phyloP scores from a whole-genome alignment of 768 basidiomycete species.

The Suillus luteus region DNA sequence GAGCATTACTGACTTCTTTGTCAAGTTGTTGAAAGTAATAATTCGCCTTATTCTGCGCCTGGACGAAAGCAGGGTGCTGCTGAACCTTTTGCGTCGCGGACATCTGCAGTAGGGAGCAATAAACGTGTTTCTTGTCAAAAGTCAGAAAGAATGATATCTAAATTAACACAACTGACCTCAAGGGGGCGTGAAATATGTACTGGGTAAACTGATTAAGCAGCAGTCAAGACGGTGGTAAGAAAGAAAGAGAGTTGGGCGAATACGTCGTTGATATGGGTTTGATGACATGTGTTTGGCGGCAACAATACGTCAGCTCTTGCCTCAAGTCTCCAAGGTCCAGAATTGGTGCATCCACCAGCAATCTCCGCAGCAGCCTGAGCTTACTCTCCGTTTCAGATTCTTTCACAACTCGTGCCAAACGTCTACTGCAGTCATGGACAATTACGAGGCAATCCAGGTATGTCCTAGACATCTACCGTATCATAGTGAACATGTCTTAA shows the following conservation, averaged over 20 bases:
- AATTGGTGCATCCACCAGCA: conserved; percentile 5
- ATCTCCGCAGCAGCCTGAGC: conserved; percentile 7
- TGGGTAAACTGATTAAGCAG: conserved; percentile 8
- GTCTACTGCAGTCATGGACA: conserved; percentile 45
- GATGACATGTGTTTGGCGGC: conserved; percentile 66
- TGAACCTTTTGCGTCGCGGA: conserved; percentile 81
- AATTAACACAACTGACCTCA: conserved; percentile 14
- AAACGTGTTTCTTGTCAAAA: conserved; percentile 14
- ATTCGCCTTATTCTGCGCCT: conserved; percentile 80
- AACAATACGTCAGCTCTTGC: conserved; percentile 47
- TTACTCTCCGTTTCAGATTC: conserved; percentile 13
- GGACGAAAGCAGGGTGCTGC: conserved; percentile 84
- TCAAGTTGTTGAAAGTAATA: conserved; percentile 89
- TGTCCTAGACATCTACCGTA: conserved; percentile 14
- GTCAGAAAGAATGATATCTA: conserved; percentile 5
- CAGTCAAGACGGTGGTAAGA: conserved; percentile 24
- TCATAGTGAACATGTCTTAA: conserved; percentile 7
- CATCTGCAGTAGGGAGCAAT: conserved; percentile 47
- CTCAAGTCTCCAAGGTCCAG: conserved; percentile 14
- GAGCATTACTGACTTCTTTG: conserved; percentile 75
- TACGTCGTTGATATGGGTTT: conserved; percentile 45
- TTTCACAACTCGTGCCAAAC: conserved; percentile 11
- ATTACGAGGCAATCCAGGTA: conserved; percentile 60
- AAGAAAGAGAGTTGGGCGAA: conserved; percentile 23
- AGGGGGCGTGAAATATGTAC: conserved; percentile 18